Evolutionary conservation across 768 basidiomycete genomes (phyloP).

Genomic region (Lyophyllum semitale): DNA sequence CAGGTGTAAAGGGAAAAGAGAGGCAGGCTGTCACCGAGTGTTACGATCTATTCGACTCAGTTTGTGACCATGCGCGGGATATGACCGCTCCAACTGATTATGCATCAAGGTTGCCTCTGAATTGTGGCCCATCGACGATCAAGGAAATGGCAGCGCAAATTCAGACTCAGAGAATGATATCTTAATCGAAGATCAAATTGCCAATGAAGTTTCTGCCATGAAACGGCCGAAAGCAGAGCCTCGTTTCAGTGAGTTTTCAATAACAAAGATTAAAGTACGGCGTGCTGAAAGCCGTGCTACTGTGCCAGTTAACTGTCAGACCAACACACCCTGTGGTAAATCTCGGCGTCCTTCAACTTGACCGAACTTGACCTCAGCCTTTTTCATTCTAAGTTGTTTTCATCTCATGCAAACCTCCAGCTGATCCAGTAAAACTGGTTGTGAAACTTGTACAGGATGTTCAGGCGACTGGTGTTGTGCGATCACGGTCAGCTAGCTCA

Average conservation of each 20-base stretch:
- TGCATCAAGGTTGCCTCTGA: constrained; percentile 61
- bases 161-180: constrained; percentile 34
- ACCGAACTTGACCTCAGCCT: constrained; percentile 1
- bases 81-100: neutral
- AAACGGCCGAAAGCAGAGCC: constrained; percentile 64
- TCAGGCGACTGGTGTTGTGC: constrained; percentile 58
- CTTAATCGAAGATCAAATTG: constrained; percentile 71
- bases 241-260: constrained; percentile 55
- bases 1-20: constrained; percentile 80
- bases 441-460: constrained; percentile 64
- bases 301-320: constrained; percentile 67
- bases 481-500: constrained; percentile 53
- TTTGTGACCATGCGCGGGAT: constrained; percentile 32
- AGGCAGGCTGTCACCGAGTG: constrained; percentile 75
- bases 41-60: constrained; percentile 77
- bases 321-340: constrained; percentile 79
- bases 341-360: neutral
- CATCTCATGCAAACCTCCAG: constrained; percentile 76
- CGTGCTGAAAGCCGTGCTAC: neutral
- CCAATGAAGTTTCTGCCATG: constrained; percentile 69
- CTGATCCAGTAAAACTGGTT: constrained; percentile 75
- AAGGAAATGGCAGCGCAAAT: constrained; percentile 21
- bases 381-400: constrained; percentile 78
- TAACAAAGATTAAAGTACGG: neutral
- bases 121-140: constrained; percentile 59